Base-by-base conservation (phyloP, 2,329 filamentous ascomycete genomes). In the Sporothrix pallida region DNA sequence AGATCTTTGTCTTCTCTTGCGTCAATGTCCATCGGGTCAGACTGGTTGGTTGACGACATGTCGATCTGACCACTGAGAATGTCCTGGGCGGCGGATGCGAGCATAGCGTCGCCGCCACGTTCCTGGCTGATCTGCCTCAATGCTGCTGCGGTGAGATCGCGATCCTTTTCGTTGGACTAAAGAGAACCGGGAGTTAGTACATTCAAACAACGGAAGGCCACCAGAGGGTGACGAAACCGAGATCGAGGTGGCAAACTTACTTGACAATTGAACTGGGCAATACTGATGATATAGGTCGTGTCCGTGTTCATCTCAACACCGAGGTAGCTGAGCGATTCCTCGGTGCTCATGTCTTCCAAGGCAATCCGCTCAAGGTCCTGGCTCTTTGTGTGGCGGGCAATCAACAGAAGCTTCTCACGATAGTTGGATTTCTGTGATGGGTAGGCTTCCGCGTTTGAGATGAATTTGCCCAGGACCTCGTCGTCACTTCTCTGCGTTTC, bases 241-340 rank as follows among this genome's bases (percentile, higher is more conserved):
- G 13, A 15, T 15, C 37, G 71, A 65, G 42, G 31, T 26, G 17
- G 12, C 12, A 60, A 50, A 46, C 42, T 63, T 52, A 77, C 76
- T 17, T 72, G 63, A 26, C 50, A 70, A 3, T 20, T 56, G 48
- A 26, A 74, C 54, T 72, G 68, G 1, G 76, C 78, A 0, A 81
- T 80, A 67, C 79, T 76, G 17, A 77, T 62, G 20, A 78, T 79
- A 75, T 82, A 83, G 3, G 76, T 77, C 2, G 78, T 67, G 3
- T 77, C 76, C 12, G 81, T 81, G 42, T 81, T 80, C 73, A 80
- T 79, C 76, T 85, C 75, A 12, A 79, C 74, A 6, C 76, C 77
- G 13, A 83, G 82, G 77, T 83, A 84, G 65, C 78, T 77, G 20
- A 86, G 83, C 20, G 85, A 81, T 58, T 83, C 80, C 63, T 84